Conservation (phyloP, 1,284 basidiomycete genomes). For the Pterula multifida region DNA sequence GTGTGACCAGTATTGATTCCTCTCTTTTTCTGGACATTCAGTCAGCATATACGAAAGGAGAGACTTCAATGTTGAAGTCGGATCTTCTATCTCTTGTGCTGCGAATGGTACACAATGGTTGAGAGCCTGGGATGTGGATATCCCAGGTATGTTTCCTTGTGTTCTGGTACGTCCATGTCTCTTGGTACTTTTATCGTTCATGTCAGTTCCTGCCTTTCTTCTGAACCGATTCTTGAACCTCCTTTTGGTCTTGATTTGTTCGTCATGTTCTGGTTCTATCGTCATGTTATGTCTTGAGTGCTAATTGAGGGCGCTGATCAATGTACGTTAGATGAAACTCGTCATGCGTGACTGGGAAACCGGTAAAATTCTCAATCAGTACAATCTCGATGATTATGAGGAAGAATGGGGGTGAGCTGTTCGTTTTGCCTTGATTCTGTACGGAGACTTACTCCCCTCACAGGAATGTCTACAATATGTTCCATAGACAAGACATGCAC, state of each 20-base stretch:
- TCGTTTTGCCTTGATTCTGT: not conserved
- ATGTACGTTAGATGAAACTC: constrained; percentile 16
- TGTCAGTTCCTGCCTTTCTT: no score
- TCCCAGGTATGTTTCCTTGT: constrained; percentile 19
- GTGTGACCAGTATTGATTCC: not conserved
- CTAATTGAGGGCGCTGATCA: no score
- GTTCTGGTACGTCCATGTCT: constrained; percentile 11
- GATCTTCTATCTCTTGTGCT: constrained; percentile 22
- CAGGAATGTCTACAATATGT: constrained; percentile 7
- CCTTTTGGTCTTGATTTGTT: no score
- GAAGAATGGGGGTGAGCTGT: constrained; percentile 16
- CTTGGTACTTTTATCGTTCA: not conserved
- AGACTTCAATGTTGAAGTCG: constrained; percentile 20
- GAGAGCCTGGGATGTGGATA: constrained; percentile 21
- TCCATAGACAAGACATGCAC: constrained; percentile 8
- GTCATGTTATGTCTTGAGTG: no score
- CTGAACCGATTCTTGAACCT: no score
- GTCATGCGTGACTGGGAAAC: constrained; percentile 20
- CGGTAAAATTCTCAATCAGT: constrained; percentile 17
- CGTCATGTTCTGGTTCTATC: not conserved
- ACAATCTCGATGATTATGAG: constrained; percentile 20
- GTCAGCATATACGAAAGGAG: constrained; percentile 19
- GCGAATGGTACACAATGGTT: constrained; percentile 23
- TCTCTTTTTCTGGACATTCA: constrained; percentile 1
- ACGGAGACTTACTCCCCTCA: no score